A percentile compares a stretch with the other conserved stretches of the same genome.
These are phyloP conservation scores for Synchytrium microbalum DNA, from an alignment of 371 early-diverging fungal species.

Conservation along the genomic window DNA sequence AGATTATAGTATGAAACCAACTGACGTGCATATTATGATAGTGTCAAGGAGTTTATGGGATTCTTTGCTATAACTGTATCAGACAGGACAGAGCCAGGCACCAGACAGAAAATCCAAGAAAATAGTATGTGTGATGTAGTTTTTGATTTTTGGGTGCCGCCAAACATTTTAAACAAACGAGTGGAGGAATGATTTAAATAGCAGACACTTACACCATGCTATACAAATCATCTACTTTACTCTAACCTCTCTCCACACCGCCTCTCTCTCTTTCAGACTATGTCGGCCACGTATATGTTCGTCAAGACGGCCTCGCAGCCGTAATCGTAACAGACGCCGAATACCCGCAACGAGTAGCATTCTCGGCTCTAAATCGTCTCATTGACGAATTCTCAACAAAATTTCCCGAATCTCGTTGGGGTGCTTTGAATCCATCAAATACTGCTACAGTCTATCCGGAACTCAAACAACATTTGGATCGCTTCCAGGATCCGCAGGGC, in stretches of 20 bases:
- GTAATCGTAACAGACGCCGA: slow-evolving; percentile 82
- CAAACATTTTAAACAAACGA: not conserved
- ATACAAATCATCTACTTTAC: slow-evolving; percentile 5
- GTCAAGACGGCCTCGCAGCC: slow-evolving; percentile 63
- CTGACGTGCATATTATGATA: slow-evolving; percentile 21
- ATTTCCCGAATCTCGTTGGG: slow-evolving; percentile 53
- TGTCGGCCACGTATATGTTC: slow-evolving; percentile 72
- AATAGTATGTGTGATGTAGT: slow-evolving; percentile 47
- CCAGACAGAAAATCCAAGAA: slow-evolving; percentile 79
- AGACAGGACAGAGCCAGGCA: slow-evolving; percentile 74
- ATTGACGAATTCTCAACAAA: slow-evolving; percentile 79
- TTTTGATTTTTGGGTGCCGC: not conserved
- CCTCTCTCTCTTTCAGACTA: slow-evolving; percentile 46
- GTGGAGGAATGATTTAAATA: too few relatives aligned
- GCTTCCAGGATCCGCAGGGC: slow-evolving; percentile 88
- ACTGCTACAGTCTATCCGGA: slow-evolving; percentile 54
- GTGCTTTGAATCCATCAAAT: slow-evolving; percentile 20
- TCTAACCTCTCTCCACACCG: not conserved
- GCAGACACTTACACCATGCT: too few relatives aligned
- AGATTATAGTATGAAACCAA: slow-evolving; percentile 1
- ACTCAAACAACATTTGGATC: slow-evolving; percentile 59
- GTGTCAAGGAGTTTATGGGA: slow-evolving; percentile 82
- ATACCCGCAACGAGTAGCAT: slow-evolving; percentile 89
- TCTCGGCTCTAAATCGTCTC: slow-evolving; percentile 74
- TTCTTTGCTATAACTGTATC: slow-evolving; percentile 79